phyloP scores from a whole-genome alignment of 164 flowering plant genomes.

The Annona cherimola region DNA sequence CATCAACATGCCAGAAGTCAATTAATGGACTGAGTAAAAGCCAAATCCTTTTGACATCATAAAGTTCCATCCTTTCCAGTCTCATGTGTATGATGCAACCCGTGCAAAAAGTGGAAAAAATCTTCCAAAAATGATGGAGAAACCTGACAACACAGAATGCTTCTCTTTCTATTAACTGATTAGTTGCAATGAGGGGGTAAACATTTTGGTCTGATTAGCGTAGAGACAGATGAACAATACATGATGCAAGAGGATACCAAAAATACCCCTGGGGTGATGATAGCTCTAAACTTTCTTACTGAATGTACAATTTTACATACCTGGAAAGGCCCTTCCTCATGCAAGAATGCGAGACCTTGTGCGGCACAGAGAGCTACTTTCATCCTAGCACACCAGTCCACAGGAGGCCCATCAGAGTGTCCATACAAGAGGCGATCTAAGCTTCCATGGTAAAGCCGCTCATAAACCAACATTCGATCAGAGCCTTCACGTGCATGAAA shows the following conservation, averaged over 20 bases:
- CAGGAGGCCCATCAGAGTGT: constrained; percentile 77
- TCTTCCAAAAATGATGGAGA: no score
- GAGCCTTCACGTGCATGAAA: constrained; percentile 90
- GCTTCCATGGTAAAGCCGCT: constrained; percentile 93
- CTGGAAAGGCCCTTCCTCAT: constrained; percentile 99
- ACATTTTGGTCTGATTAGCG: no score
- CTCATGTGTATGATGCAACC: no score
- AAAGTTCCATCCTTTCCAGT: no score
- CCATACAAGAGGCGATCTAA: constrained; percentile 76
- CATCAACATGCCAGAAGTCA: no score
- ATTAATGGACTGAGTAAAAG: no score
- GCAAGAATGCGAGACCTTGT: constrained; percentile 91
- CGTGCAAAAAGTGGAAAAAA: no score
- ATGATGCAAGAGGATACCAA: background rate
- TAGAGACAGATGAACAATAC: no score
- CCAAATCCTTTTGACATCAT: no score
- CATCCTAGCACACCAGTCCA: constrained; percentile 91
- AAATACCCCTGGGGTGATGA: background rate
- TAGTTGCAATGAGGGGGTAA: no score
- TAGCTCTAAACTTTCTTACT: background rate
- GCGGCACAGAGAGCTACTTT: constrained; percentile 94
- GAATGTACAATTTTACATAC: constrained; percentile 27
- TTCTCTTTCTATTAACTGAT: no score
- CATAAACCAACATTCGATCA: constrained; percentile 81
- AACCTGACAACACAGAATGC: no score